These are phyloP conservation scores for Ceratocystis colombiana DNA, from an alignment of 2,329 filamentous ascomycete genomes.

Conservation along the genomic window DNA sequence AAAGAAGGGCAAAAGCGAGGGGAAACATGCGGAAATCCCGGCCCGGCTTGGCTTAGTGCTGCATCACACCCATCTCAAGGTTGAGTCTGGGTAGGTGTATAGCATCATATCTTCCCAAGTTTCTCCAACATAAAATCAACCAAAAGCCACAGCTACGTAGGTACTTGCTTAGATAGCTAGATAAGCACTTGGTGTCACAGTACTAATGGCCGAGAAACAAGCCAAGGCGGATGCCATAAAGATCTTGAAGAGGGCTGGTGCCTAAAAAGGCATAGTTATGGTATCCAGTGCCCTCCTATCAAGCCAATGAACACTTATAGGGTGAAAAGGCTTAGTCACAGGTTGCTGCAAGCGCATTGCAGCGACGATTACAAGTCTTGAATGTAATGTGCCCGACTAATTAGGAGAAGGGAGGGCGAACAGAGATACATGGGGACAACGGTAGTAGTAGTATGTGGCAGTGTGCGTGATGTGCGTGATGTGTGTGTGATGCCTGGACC, in stretches of 20 bases:
- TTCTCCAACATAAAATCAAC: too few species aligned
- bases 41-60: too few species aligned
- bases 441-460: constrained; percentile 1
- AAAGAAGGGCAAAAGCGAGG: too few species aligned
- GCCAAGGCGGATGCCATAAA: background rate
- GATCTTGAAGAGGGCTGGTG: background rate
- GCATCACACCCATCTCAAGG: too few species aligned
- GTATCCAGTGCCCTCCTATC: background rate
- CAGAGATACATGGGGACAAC: background rate
- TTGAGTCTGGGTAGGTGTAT: too few species aligned
- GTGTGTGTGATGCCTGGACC: background rate
- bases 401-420: background rate
- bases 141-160: too few species aligned
- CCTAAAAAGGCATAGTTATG: background rate
- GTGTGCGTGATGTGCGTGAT: background rate
- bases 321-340: background rate
- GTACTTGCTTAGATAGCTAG: too few species aligned
- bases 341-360: background rate
- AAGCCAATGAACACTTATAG: background rate
- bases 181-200: background rate
- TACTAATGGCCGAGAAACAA: background rate
- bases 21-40: too few species aligned
- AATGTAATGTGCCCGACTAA: background rate
- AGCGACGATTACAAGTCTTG: background rate
- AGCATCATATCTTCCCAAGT: too few species aligned